Evolutionary conservation across 352 stramenopile species (phyloP).

Genomic region (Globisporangium apiculatum): DNA sequence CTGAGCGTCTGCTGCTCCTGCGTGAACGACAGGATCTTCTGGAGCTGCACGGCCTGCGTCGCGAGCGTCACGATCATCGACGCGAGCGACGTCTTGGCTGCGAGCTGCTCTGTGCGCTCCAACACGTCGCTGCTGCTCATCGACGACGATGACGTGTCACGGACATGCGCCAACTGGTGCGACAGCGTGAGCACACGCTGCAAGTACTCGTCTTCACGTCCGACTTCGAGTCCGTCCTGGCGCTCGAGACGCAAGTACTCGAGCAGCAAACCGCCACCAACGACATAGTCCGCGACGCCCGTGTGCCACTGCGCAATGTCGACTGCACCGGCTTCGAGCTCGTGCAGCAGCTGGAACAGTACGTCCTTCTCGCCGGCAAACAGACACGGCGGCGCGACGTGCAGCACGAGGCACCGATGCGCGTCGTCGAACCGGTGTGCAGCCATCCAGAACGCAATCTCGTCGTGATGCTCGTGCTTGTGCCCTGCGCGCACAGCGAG

Average conservation of each 20-base stretch:
- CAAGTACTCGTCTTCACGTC: constrained; percentile 48
- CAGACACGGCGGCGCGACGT: constrained; percentile 51
- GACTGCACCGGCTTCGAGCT: constrained; percentile 43
- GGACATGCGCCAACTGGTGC: constrained; percentile 39
- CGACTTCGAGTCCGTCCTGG: constrained; percentile 46
- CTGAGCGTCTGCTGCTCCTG: constrained; percentile 30
- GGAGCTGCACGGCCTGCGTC: constrained; percentile 43
- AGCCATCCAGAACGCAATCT: constrained; percentile 73
- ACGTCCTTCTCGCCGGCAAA: constrained; percentile 58
- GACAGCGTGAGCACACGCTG: constrained; percentile 53
- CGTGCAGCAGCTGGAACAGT: constrained; percentile 40
- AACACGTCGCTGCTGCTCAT: constrained; percentile 5
- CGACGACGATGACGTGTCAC: constrained; percentile 7
- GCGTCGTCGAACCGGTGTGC: constrained; percentile 52
- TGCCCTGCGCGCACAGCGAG: constrained; percentile 45
- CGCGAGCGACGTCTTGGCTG: constrained; percentile 44
- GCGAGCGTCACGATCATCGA: constrained; percentile 59
- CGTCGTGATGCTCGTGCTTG: constrained; percentile 43
- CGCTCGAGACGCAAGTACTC: constrained; percentile 67
- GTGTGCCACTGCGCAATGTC: constrained; percentile 65
- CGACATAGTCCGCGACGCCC: constrained; percentile 31
- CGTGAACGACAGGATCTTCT: constrained; percentile 39
- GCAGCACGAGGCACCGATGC: constrained; percentile 47
- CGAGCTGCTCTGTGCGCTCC: constrained; percentile 15
- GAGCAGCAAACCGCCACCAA: constrained; percentile 55